phyloP scores from a whole-genome alignment of 2,329 filamentous ascomycete genomes.

The Cercospora brassicicola region DNA sequence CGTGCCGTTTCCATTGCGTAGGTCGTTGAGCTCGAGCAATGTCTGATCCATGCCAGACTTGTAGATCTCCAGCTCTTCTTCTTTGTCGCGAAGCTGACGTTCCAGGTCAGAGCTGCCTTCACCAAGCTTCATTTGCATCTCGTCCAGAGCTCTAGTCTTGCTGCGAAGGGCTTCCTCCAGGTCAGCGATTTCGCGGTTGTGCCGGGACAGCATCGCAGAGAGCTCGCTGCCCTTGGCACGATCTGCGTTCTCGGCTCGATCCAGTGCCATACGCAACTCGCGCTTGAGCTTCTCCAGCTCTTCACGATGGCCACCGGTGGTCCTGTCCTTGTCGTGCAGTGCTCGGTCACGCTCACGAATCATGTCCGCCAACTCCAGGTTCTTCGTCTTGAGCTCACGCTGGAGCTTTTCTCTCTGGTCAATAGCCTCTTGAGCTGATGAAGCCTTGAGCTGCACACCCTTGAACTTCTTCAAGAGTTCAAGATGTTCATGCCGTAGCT shows the following conservation, averaged over 20 bases:
- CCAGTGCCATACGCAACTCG: constrained; percentile 86
- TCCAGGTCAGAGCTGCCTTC: constrained; percentile 86
- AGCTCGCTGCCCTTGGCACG: constrained; percentile 92
- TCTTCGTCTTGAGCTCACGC: constrained; percentile 98
- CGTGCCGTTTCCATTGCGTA: constrained; percentile 63
- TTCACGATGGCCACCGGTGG: constrained; percentile 83
- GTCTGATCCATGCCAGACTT: constrained; percentile 98
- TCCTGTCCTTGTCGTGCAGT: constrained; percentile 85
- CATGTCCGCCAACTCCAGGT: constrained; percentile 97
- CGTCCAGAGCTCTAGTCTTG: constrained; percentile 85
- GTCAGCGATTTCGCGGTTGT: constrained; percentile 96
- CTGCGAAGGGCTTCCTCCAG: constrained; percentile 85
- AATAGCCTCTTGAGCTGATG: constrained; percentile 94
- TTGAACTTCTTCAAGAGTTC: constrained; percentile 97
- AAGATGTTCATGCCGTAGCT: constrained; percentile 90
- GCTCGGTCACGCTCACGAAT: constrained; percentile 94
- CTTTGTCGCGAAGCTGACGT: constrained; percentile 82
- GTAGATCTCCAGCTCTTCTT: constrained; percentile 96
- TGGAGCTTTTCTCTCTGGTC: constrained; percentile 92
- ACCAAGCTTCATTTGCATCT: constrained; percentile 72
- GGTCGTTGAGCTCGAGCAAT: constrained; percentile 84
- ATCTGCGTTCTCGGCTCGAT: constrained; percentile 88
- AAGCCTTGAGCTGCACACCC: constrained; percentile 90
- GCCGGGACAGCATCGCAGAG: constrained; percentile 89
- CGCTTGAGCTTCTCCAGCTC: constrained; percentile 93